Evolutionary conservation across 1,284 basidiomycete species (phyloP).

Genomic region (Marasmius sp.): DNA sequence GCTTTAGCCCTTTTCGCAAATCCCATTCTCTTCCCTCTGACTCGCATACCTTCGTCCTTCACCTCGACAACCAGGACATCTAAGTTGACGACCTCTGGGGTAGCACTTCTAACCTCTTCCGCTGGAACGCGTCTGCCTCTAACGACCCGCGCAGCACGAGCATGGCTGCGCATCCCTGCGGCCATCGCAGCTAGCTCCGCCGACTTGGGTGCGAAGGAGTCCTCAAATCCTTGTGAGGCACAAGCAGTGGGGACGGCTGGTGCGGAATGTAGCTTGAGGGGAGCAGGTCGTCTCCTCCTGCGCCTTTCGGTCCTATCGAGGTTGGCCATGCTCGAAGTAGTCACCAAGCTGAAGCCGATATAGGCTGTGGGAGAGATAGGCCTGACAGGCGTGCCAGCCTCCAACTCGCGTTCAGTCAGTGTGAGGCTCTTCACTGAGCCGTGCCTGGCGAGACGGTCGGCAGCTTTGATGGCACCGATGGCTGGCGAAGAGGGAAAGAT

Average conservation of each 20-base stretch:
- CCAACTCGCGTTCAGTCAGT: not conserved
- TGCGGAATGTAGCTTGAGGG: conserved; percentile 11
- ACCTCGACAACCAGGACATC: not conserved
- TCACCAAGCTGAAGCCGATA: not conserved
- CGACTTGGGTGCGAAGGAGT: conserved; percentile 11
- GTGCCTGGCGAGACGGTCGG: not conserved
- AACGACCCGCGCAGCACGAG: not conserved
- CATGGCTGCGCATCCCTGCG: not conserved
- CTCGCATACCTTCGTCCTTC: not conserved
- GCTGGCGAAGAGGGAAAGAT: not conserved
- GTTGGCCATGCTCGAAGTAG: not conserved
- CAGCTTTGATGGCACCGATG: not conserved
- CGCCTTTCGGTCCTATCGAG: conserved; percentile 5
- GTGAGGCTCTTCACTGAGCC: not conserved
- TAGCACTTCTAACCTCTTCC: not conserved
- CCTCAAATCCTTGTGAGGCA: conserved; percentile 5
- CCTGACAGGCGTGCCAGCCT: not conserved
- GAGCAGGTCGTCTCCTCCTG: conserved; percentile 12
- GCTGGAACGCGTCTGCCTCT: not conserved
- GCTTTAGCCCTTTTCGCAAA: not conserved
- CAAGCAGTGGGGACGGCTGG: not conserved
- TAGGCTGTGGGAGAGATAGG: not conserved
- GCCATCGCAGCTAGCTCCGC: not conserved
- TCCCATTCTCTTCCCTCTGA: not conserved
- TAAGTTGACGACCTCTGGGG: not conserved